Evolutionary conservation across 2,329 filamentous ascomycete species (phyloP), one percentile per base, ranked within the genome.

Genomic region (Pseudogymnoascus sp.): DNA sequence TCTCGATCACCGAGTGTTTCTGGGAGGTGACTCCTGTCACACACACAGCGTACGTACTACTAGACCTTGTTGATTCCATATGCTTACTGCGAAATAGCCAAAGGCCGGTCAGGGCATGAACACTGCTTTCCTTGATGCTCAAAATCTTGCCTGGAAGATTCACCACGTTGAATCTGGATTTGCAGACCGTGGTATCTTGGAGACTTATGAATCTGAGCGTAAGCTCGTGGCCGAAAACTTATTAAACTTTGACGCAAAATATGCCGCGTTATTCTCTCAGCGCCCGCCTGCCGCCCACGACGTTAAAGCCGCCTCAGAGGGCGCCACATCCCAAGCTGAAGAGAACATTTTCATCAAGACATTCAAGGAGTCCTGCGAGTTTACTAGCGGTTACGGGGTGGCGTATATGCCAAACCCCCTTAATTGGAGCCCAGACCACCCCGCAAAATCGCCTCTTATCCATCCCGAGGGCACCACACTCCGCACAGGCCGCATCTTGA

Each of bases 101-200:
- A 90, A 90, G 77, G 88, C 87, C 33, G 88, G 88, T 1, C 88
- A 90, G 73, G 88, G 88, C 31, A 91, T 91, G 88, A 91, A 91
- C 69, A 88, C 88, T 0, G 87, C 87, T 3, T 90, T 91, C 75
- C 78, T 89, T 59, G 88, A 93, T 67, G 91, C 91, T 0, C 84
- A 91, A 63, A 97, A 97, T 73, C 79, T 97, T 40, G 92, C 92
- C 6, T 97, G 92, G 92, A 97, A 97, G 78, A 89, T 97, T 59
- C 92, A 96, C 71, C 86, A 89, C 36, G 93, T 97, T 8, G 92
- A 96, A 72, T 81, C 82, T 26, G 91, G 91, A 10, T 90, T 96
- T 67, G 90, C 91, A 1, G 77, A 85, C 31, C 87, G 89, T 64
- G 83, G 84, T 2, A 80, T 94, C 15, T 81, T 97, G 59, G 83